phyloP scores from a whole-genome alignment of 208 protist genomes.

The Wallacemonas sp. region DNA sequence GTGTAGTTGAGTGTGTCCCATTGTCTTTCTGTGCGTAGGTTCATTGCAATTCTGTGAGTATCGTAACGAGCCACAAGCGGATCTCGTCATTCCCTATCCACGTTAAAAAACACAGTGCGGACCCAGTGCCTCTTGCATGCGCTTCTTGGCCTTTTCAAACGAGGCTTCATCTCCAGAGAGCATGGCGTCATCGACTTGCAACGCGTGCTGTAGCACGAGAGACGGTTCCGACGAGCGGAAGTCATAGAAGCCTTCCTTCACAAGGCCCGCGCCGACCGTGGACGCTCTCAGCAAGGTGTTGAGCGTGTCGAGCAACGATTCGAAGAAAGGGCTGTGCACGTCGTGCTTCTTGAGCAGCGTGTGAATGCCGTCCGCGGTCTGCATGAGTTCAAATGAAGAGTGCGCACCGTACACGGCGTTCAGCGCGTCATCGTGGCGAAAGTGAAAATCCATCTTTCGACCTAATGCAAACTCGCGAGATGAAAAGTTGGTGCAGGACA shows the following conservation, averaged over 20 bases:
- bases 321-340: slow-evolving; percentile 65
- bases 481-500: slow-evolving; percentile 57
- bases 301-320: slow-evolving; percentile 87
- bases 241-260: slow-evolving; percentile 60
- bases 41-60: too few relatives aligned
- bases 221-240: slow-evolving; percentile 30
- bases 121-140: slow-evolving; percentile 45
- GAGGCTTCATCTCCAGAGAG: slow-evolving; percentile 55
- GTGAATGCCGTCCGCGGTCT: slow-evolving; percentile 70
- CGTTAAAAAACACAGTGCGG: slow-evolving; percentile 14
- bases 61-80: too few relatives aligned
- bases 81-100: too few relatives aligned
- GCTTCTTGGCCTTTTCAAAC: slow-evolving; percentile 59
- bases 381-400: slow-evolving; percentile 20
- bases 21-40: too few relatives aligned
- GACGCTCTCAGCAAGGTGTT: slow-evolving; percentile 78
- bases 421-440: slow-evolving; percentile 61
- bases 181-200: slow-evolving; percentile 70
- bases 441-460: slow-evolving; percentile 75
- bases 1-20: too few relatives aligned
- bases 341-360: slow-evolving; percentile 32
- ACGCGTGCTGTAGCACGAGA: slow-evolving; percentile 44
- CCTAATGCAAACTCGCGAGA: slow-evolving; percentile 82
- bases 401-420: slow-evolving; percentile 53
- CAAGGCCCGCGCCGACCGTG: slow-evolving; percentile 57